A percentile compares a stretch with the other conserved stretches of the same genome.
Conservation (phyloP, 2,329 filamentous ascomycete species). For the Elsinoe necatrix region DNA sequence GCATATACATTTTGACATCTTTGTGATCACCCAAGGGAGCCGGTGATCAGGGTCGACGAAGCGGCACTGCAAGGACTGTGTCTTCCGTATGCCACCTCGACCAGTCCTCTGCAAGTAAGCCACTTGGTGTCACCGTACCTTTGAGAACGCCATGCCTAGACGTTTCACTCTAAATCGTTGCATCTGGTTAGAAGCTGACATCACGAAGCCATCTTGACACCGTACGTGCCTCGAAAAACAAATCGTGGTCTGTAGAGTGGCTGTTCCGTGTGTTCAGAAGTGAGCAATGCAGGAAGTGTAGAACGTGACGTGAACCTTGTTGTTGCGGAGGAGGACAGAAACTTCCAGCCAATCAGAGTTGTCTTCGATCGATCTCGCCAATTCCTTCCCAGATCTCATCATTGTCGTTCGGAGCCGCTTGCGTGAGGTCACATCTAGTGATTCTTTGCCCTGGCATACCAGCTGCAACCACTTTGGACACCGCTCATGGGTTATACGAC, state of each 20-base stretch:
- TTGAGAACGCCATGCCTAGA: neutral
- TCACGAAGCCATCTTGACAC: neutral
- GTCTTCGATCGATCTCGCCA: neutral
- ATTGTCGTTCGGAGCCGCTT: neutral
- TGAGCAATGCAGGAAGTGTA: neutral
- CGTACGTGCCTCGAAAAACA: neutral
- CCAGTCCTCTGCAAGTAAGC: slow-evolving; percentile 3
- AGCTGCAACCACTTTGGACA: neutral
- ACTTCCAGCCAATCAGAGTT: neutral
- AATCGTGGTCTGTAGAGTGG: neutral
- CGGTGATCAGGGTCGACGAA: neutral
- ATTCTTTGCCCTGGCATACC: neutral
- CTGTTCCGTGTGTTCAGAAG: neutral
- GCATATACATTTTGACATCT: neutral
- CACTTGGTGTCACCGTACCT: slow-evolving; percentile 7
- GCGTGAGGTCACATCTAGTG: neutral
- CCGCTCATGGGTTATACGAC: neutral
- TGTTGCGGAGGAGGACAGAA: slow-evolving; percentile 1
- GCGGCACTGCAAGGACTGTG: neutral
- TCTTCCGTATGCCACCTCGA: slow-evolving; percentile 3
- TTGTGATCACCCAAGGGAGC: neutral
- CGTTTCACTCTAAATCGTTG: neutral
- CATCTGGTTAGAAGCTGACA: neutral
- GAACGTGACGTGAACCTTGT: neutral
- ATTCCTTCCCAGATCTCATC: slow-evolving; percentile 1